A percentile compares a stretch with the other conserved stretches of the same genome.
Conservation (phyloP, 192 early-diverging fungal species). For the Ambispora gerdemannii region DNA sequence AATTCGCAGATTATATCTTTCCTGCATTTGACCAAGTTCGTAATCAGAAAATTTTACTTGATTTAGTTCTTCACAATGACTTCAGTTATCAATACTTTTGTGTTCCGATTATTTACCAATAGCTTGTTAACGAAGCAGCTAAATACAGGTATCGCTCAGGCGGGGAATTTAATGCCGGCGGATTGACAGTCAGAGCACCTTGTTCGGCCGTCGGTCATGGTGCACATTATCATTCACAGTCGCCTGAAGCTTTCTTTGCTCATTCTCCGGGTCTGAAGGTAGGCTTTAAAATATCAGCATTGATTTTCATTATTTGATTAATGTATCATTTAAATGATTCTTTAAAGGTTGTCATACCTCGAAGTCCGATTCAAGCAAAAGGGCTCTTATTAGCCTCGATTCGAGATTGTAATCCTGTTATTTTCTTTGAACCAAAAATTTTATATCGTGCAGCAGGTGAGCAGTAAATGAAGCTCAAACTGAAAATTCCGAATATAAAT, state of each 20-base stretch:
- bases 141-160: conserved; percentile 96
- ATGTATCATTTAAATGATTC: background rate
- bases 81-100: too few relatives aligned
- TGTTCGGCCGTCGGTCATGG: conserved; percentile 95
- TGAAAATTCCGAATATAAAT: too few relatives aligned
- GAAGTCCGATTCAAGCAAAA: conserved; percentile 93
- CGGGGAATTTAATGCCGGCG: conserved; percentile 85
- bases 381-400: conserved; percentile 88
- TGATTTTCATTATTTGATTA: conserved; percentile 31
- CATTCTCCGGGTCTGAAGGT: conserved; percentile 91
- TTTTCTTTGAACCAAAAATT: conserved; percentile 97
- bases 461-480: background rate
- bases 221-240: conserved; percentile 94
- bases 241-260: conserved; percentile 92
- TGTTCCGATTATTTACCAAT: background rate
- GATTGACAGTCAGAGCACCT: conserved; percentile 87
- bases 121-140: conserved; percentile 95
- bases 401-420: conserved; percentile 87
- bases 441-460: conserved; percentile 87
- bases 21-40: conserved; percentile 92
- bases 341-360: conserved; percentile 75
- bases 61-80: background rate
- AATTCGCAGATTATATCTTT: conserved; percentile 98
- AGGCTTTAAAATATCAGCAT: conserved; percentile 5
- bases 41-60: background rate